A percentile compares a stretch with the other conserved stretches of the same genome.
phyloP scores from a whole-genome alignment of 2,329 filamentous ascomycete genomes.

The Aspergillus fructus region DNA sequence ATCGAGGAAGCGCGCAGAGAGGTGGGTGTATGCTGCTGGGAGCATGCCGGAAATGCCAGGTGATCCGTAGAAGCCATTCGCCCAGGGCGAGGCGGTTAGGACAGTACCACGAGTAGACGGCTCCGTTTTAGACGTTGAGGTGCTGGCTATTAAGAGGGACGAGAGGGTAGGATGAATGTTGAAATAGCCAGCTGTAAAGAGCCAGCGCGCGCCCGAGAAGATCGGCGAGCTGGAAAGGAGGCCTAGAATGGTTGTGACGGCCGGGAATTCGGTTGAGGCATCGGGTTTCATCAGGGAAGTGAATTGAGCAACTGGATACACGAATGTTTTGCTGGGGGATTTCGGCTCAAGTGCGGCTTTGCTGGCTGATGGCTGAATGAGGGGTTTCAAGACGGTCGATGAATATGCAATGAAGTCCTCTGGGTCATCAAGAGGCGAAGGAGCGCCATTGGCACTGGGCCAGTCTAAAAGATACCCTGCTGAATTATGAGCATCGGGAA shows the following conservation, averaged over 20 bases:
- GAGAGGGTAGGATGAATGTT: constrained; percentile 88
- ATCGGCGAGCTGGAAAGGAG: constrained; percentile 60
- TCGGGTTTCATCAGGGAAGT: constrained; percentile 78
- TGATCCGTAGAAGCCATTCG: constrained; percentile 92
- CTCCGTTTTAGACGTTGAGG: constrained; percentile 37
- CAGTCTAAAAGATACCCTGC: constrained; percentile 63
- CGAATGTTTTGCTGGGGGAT: constrained; percentile 61
- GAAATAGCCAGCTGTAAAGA: constrained; percentile 97
- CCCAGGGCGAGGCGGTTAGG: constrained; percentile 86
- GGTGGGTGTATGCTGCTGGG: constrained; percentile 86
- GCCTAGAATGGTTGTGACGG: constrained; percentile 71
- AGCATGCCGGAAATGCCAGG: constrained; percentile 86
- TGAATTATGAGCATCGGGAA: constrained; percentile 51
- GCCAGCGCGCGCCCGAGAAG: constrained; percentile 76
- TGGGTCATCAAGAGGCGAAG: constrained; percentile 71
- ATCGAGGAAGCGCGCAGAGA: constrained; percentile 77
- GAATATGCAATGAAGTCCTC: constrained; percentile 68
- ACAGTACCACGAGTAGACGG: constrained; percentile 66
- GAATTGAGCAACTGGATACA: constrained; percentile 86
- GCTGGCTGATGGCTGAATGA: constrained; percentile 58
- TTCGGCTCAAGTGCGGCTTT: constrained; percentile 31
- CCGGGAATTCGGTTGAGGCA: constrained; percentile 83
- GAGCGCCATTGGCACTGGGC: constrained; percentile 71
- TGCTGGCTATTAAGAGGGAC: constrained; percentile 72
- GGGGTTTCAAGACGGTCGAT: constrained; percentile 62